Evolutionary conservation across 2,329 filamentous ascomycete genomes (phyloP).

Genomic region (Phyllosticta paracitricarpa): DNA sequence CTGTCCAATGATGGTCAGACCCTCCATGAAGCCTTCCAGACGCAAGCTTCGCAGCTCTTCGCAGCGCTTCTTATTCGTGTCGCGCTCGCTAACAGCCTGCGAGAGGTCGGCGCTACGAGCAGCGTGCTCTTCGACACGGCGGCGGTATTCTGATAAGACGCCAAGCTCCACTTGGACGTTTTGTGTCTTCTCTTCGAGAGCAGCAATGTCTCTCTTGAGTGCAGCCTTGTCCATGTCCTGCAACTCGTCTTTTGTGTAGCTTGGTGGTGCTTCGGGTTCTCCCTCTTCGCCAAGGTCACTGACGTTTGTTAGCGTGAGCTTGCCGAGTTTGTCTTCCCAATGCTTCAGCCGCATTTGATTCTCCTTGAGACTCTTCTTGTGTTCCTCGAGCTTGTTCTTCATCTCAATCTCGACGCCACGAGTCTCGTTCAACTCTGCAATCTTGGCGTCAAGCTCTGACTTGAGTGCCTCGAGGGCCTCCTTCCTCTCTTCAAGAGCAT

Average conservation of each 20-base stretch:
- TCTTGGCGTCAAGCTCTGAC: constrained; percentile 76
- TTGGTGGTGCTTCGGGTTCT: constrained; percentile 48
- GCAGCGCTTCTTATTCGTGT: constrained; percentile 81
- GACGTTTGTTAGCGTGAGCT: constrained; percentile 73
- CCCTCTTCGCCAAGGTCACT: constrained; percentile 46
- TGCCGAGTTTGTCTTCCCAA: constrained; percentile 83
- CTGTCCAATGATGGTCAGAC: constrained; percentile 86
- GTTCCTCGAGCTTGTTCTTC: constrained; percentile 95
- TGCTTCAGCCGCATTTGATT: constrained; percentile 76
- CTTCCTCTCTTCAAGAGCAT: constrained; percentile 66
- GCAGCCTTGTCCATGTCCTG: constrained; percentile 52
- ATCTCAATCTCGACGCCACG: constrained; percentile 91
- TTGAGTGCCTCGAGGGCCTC: constrained; percentile 72
- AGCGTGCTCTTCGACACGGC: constrained; percentile 72
- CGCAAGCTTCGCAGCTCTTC: constrained; percentile 85
- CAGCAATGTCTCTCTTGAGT: constrained; percentile 55
- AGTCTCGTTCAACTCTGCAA: constrained; percentile 75
- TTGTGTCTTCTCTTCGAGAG: constrained; percentile 65
- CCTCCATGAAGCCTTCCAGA: constrained; percentile 96
- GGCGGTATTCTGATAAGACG: constrained; percentile 81
- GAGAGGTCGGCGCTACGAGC: constrained; percentile 76
- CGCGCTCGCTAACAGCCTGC: constrained; percentile 65
- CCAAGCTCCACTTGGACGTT: constrained; percentile 80
- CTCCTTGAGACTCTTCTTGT: constrained; percentile 77
- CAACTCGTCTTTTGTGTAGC: constrained; percentile 64